phyloP scores from a whole-genome alignment of 352 stramenopile genomes.

The Thalassiosira ordinaria region DNA sequence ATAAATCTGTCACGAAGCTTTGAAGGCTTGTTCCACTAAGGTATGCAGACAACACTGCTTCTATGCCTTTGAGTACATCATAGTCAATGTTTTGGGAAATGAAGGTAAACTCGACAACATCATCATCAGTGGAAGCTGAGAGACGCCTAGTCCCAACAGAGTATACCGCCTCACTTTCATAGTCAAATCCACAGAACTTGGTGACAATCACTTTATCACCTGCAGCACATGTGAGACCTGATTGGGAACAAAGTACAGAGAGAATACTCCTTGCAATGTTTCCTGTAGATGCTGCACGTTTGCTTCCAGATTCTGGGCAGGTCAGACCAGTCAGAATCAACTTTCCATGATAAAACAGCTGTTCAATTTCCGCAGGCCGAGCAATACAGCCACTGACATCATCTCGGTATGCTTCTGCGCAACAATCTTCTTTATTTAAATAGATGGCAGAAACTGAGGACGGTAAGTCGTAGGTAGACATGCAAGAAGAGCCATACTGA shows the following conservation, averaged over 20 bases:
- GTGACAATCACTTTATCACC: conserved; percentile 32
- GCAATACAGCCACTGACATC: conserved; percentile 16
- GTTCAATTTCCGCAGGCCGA: background rate
- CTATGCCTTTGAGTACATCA: conserved; percentile 9
- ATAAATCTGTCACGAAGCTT: conserved; percentile 18
- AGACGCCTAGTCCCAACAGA: background rate
- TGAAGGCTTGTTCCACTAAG: conserved; percentile 33
- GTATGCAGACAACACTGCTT: conserved; percentile 25
- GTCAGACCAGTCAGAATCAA: conserved; percentile 16
- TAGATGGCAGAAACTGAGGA: conserved; percentile 14
- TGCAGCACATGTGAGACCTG: conserved; percentile 29
- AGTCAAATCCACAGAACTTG: conserved; percentile 31
- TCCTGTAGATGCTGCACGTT: conserved; percentile 5
- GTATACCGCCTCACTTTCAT: conserved; percentile 15
- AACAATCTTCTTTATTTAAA: conserved; percentile 31
- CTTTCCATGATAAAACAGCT: conserved; percentile 28
- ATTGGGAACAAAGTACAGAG: conserved; percentile 20
- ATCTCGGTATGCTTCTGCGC: conserved; percentile 11
- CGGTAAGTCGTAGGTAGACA: conserved; percentile 14
- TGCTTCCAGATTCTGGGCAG: conserved; percentile 21
- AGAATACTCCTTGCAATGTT: conserved; percentile 26
- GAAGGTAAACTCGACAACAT: conserved; percentile 47
- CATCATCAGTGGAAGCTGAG: background rate
- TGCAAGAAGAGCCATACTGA: conserved; percentile 18
- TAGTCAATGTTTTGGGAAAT: conserved; percentile 10